phyloP scores from a whole-genome alignment of 768 basidiomycete genomes.

The Mycena venus region DNA sequence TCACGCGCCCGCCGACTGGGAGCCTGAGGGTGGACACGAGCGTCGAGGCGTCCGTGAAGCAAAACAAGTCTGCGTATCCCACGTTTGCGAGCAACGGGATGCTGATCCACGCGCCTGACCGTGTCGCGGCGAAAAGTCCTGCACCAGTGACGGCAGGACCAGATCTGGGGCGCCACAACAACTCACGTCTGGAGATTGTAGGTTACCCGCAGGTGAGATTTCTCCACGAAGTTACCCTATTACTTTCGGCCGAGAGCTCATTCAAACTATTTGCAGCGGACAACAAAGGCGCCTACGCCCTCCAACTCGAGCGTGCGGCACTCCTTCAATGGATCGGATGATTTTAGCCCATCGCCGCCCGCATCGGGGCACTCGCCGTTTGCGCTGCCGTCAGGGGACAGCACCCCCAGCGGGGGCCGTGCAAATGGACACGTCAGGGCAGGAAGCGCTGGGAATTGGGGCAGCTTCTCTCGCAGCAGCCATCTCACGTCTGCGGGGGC shows the following conservation, averaged over 20 bases:
- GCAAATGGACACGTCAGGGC: conserved; percentile 79
- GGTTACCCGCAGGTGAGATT: conserved; percentile 74
- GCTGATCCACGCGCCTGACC: conserved; percentile 70
- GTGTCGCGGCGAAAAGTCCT: conserved; percentile 74
- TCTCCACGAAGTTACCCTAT: background rate
- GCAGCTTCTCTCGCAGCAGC: conserved; percentile 67
- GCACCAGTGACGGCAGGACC: conserved; percentile 89
- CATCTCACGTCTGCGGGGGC: conserved; percentile 58
- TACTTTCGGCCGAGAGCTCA: background rate
- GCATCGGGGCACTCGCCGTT: conserved; percentile 61
- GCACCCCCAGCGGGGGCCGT: conserved; percentile 54
- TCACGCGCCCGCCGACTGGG: conserved; percentile 75
- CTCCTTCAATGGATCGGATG: conserved; percentile 83
- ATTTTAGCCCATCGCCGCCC: conserved; percentile 70
- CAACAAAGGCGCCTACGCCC: conserved; percentile 58
- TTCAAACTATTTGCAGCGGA: conserved; percentile 48
- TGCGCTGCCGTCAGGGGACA: conserved; percentile 58
- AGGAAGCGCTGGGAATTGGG: conserved; percentile 89
- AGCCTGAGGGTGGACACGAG: conserved; percentile 83
- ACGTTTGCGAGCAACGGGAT: conserved; percentile 73
- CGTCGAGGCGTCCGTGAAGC: conserved; percentile 70
- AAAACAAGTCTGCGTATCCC: conserved; percentile 91
- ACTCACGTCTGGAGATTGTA: conserved; percentile 79
- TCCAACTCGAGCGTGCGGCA: conserved; percentile 73
- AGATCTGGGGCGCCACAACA: conserved; percentile 84